These are phyloP conservation scores for Wallacemonas sp. DNA, from an alignment of 208 protist genomes.

Conservation along the genomic window DNA sequence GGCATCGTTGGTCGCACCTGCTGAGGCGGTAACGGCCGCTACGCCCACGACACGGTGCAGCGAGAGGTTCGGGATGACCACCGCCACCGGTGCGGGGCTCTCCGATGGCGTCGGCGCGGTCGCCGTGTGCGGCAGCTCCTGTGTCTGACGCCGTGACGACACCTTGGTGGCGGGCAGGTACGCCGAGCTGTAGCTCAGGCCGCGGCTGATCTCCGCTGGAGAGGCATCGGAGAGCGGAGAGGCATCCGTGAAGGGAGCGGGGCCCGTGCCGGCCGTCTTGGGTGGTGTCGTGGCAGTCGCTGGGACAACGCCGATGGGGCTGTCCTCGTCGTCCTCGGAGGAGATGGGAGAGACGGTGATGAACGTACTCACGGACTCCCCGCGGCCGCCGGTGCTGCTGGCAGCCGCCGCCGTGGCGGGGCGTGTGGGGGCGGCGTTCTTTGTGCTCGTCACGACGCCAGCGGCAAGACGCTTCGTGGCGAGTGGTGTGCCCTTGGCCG, in stretches of 20 bases:
- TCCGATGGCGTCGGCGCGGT: background rate
- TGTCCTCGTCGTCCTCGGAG: conserved; percentile 17
- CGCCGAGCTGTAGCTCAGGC: conserved; percentile 13
- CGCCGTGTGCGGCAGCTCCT: background rate
- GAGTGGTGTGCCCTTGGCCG: too few species aligned
- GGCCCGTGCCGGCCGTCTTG: too few species aligned
- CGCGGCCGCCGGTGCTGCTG: conserved; percentile 17
- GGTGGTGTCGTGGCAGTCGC: background rate
- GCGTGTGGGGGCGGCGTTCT: background rate
- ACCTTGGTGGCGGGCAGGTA: conserved; percentile 4
- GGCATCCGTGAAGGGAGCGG: too few species aligned
- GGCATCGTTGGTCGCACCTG: background rate
- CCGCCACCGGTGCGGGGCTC: conserved; percentile 1
- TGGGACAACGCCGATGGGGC: too few species aligned
- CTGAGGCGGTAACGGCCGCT: background rate
- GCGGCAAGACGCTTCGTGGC: background rate
- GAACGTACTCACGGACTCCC: conserved; percentile 37
- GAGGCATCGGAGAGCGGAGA: background rate
- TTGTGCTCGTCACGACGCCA: background rate
- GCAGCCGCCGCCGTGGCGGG: background rate
- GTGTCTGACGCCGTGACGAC: background rate
- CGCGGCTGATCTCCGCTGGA: background rate
- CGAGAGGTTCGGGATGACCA: background rate
- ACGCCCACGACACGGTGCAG: background rate
- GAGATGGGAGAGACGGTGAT: conserved; percentile 47